phyloP scores from a whole-genome alignment of 2,329 filamentous ascomycete species.

The Cladosporium sp. region DNA sequence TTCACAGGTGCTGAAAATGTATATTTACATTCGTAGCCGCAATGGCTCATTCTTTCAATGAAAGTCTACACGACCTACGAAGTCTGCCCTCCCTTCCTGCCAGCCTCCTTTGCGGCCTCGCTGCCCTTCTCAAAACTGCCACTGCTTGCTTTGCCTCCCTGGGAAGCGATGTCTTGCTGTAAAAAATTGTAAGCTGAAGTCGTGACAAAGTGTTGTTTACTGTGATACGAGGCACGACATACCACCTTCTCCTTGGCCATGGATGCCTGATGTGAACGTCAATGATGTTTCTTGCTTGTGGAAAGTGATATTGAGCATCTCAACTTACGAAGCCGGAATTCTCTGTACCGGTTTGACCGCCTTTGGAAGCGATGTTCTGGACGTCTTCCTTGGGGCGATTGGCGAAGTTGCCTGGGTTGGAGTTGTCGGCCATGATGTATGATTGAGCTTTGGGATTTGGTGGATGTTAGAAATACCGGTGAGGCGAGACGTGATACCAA shows the following conservation, averaged over 20 bases:
- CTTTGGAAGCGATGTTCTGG: constrained; percentile 44
- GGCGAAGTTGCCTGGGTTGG: constrained; percentile 51
- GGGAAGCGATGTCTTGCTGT: constrained; percentile 41
- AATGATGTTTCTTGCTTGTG: neutral
- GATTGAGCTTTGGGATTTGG: neutral
- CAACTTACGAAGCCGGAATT: constrained; percentile 11
- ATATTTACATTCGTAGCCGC: neutral
- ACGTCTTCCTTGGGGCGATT: constrained; percentile 50
- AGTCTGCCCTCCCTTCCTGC: constrained; percentile 16
- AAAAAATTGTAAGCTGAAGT: neutral
- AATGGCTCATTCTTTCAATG: constrained; percentile 15
- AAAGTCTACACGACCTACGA: neutral
- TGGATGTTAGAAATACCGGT: neutral
- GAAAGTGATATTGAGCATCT: too few species aligned
- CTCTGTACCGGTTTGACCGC: constrained; percentile 36
- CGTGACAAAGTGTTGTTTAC: neutral
- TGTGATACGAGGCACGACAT: neutral
- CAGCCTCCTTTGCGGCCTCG: constrained; percentile 19
- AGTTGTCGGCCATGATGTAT: constrained; percentile 21
- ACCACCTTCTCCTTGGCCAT: constrained; percentile 11
- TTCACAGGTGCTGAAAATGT: too few species aligned
- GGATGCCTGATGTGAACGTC: neutral
- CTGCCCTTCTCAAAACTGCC: constrained; percentile 16
- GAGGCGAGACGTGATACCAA: neutral
- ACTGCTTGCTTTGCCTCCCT: constrained; percentile 42